Base-by-base conservation (phyloP, 1,284 basidiomycete species). In the Ceratobasidium sp. region DNA sequence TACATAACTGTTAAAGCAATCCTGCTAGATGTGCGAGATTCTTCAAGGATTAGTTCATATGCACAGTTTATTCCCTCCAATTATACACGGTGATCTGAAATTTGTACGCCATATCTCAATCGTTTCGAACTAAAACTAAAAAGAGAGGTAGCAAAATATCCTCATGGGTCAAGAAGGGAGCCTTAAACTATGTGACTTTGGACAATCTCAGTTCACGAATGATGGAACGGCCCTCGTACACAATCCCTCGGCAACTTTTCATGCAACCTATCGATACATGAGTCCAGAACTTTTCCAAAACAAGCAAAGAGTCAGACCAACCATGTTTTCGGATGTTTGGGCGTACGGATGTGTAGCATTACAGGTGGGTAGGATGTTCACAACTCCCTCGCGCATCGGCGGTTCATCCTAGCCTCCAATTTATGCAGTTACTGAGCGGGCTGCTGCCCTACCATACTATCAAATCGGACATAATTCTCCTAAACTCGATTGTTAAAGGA, bases 271-370 rank as follows among this genome's bases (percentile, higher is more conserved):
- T 23, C 67, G 67, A 2, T 69, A 58, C 15, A 69, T 69, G 67
- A 69, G 67, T 31, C 67, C 67, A n/a, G 67, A 69, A 11, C 54
- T 69, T 13, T 69, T 58, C n/a, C 2, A n/a, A 37, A 45, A 51
- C 23, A 47, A 31, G 1, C n/a, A 4, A n/a, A 61, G 20, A 11
- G 45, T n/a, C 6, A 73, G 35, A n/a, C 69, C 56, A 20, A 58
- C 69, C 3, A 15, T 60, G 2, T 45, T 51, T 42, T 74, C 71
- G 11, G 71, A 74, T 37, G 26, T 74, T 7, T 74, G 71, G 71
- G 71, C 71, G 2, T 74, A 64, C 47, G 71, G 71, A n/a, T 74
- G 71, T 33, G 15, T 74, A 26, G 45, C 71, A 26, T 33, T 74
- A 39, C 58, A 74, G 60, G 71, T 63, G 31, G 5, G 60, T 26